These are phyloP conservation scores for Phytophthora citrophthora DNA, from an alignment of 352 stramenopile species.

Conservation along the genomic window DNA sequence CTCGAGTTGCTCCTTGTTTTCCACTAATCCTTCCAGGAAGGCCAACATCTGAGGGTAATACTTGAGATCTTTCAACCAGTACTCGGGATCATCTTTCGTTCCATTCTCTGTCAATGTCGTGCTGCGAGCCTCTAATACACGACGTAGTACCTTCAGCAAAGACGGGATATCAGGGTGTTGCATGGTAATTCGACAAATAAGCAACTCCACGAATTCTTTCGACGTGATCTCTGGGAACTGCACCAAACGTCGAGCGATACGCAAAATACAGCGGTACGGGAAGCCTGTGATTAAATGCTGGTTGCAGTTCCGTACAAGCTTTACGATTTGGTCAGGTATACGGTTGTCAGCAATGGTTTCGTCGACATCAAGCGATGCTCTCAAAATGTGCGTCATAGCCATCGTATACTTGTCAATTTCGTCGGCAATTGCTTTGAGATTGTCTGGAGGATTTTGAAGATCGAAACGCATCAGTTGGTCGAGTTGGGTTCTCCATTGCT, in stretches of 20 bases:
- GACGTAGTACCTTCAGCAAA: conserved; percentile 76
- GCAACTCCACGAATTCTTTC: conserved; percentile 72
- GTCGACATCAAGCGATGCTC: conserved; percentile 70
- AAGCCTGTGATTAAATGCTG: conserved; percentile 72
- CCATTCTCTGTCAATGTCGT: conserved; percentile 34
- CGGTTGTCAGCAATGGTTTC: conserved; percentile 68
- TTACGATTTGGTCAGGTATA: conserved; percentile 77
- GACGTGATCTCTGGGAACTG: conserved; percentile 74
- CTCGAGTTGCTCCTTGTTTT: conserved; percentile 57
- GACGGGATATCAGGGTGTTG: conserved; percentile 74
- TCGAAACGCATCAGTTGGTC: conserved; percentile 64
- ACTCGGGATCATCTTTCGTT: conserved; percentile 45
- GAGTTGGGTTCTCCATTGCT: conserved; percentile 70
- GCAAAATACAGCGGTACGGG: conserved; percentile 70
- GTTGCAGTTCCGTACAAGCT: conserved; percentile 80
- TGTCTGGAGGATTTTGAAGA: conserved; percentile 62
- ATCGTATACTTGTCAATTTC: conserved; percentile 76
- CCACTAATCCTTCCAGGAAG: conserved; percentile 57
- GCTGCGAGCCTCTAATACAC: conserved; percentile 67
- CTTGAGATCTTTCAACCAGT: conserved; percentile 67
- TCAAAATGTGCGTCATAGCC: conserved; percentile 74
- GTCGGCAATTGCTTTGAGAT: conserved; percentile 52
- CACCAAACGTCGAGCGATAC: conserved; percentile 65
- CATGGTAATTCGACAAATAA: conserved; percentile 75
- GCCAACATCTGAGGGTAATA: conserved; percentile 71